Base-by-base conservation (phyloP, 2,329 filamentous ascomycete genomes). In the Exophiala dermatitidis region DNA sequence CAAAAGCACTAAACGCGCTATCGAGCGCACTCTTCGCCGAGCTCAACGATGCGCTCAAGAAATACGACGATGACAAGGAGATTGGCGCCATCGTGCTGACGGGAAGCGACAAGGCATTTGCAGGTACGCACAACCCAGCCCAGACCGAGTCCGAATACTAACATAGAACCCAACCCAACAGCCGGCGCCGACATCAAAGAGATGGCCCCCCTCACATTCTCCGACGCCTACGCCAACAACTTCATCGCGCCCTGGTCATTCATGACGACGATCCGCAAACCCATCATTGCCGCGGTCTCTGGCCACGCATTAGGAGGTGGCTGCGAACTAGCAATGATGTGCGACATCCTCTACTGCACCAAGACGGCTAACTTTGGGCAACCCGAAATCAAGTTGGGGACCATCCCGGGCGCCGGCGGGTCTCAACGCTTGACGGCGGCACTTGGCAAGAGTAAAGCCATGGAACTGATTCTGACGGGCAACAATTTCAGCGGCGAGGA, bases 101-200 rank as follows among this genome's bases (percentile, higher is more conserved):
- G 1, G 93, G 93, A 51, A 94, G 86, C 43, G 78, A 89, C 61
- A 89, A 85, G 71, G 90, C 91, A 40, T 98, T 96, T 67, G 91
- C 91, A 31, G 70, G 75, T 77, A 68, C 32, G 29, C 30, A 30
- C 4, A n/a, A 32, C 19, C 31, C 33, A 29, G 36, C 33, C 33
- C 12, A 10, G 34, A 43, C 28, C 38, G 28, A 9, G 9, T 28
- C 28, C 37, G 19, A 45, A 10, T 10, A 38, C 46, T 50, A 12
- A 53, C 19, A 34, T 10, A 19, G 28, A 3, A 45, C 6, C 12
- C 28, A 32, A 32, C 6, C 36, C 36, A 41, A 31, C 42, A 68
- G 91, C 93, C 42, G 93, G 93, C 48, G 93, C 93, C 57, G 93
- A 98, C 72, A 98, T 98, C 76, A 97, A 97, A 73, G 93, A 98